Evolutionary conservation across 2,329 filamentous ascomycete genomes (phyloP).

Genomic region (Aspergillus calidoustus): DNA sequence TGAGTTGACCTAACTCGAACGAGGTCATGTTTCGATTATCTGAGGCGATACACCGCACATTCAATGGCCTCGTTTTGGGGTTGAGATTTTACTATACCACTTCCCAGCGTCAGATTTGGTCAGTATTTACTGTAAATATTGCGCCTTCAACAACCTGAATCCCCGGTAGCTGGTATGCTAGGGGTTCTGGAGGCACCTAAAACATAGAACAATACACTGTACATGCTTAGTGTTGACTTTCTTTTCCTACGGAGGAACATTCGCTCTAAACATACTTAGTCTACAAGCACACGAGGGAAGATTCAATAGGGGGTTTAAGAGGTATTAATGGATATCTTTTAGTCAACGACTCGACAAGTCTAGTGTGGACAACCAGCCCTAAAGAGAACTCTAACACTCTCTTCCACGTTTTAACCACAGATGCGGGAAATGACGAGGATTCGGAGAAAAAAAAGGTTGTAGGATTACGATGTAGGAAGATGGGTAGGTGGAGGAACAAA

Average conservation of each 20-base stretch:
- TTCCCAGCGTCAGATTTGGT: constrained; percentile 1
- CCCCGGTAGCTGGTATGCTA: constrained; percentile 18
- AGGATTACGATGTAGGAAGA: background rate
- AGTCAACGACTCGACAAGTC: background rate
- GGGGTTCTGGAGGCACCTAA: constrained; percentile 3
- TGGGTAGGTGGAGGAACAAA: background rate
- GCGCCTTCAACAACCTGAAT: background rate
- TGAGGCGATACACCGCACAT: too few species aligned
- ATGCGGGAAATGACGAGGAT: background rate
- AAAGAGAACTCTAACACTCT: background rate
- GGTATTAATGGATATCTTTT: background rate
- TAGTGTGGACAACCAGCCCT: background rate
- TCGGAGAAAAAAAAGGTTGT: background rate
- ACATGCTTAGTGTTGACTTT: background rate
- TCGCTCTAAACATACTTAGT: background rate
- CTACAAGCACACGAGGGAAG: background rate
- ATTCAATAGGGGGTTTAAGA: background rate
- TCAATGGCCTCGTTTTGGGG: too few species aligned
- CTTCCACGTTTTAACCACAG: background rate
- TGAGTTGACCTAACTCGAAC: too few species aligned
- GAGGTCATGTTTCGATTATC: too few species aligned
- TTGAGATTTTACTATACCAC: too few species aligned
- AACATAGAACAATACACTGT: constrained; percentile 5
- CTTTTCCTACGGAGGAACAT: background rate
- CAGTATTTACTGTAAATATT: constrained; percentile 4